These are phyloP conservation scores for Aspergillus sp. DNA, from an alignment of 2,329 filamentous ascomycete species.

Conservation along the genomic window DNA sequence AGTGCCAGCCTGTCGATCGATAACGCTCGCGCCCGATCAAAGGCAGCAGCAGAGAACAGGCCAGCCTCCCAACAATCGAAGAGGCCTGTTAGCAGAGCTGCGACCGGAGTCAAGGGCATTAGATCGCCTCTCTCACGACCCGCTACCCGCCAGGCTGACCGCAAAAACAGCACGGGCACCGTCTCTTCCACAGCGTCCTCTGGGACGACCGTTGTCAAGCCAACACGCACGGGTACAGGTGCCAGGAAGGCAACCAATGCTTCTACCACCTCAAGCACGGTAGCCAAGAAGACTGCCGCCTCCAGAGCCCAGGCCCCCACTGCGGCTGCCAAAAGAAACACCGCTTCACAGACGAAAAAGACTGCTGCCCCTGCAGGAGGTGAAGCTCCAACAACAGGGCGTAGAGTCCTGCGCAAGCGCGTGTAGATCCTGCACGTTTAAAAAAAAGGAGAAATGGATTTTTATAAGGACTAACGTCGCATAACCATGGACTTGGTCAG, in stretches of 20 bases:
- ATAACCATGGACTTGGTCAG: no score
- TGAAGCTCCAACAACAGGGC: slow-evolving; percentile 29
- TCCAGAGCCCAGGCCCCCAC: slow-evolving; percentile 28
- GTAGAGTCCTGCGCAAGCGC: slow-evolving; percentile 38
- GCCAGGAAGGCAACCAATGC: slow-evolving; percentile 26
- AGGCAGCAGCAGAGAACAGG: slow-evolving; percentile 21
- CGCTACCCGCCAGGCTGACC: slow-evolving; percentile 35
- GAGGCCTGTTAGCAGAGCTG: slow-evolving; percentile 25
- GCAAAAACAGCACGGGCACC: slow-evolving; percentile 29
- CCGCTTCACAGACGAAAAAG: slow-evolving; percentile 27
- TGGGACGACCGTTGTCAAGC: slow-evolving; percentile 33
- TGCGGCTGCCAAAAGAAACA: slow-evolving; percentile 29
- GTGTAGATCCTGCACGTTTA: slow-evolving; percentile 14
- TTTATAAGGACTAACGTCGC: no score
- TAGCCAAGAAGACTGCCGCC: slow-evolving; percentile 24
- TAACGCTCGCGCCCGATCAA: no score
- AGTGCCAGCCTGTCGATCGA: slow-evolving; percentile 14
- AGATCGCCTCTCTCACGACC: slow-evolving; percentile 29
- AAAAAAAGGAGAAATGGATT: no score
- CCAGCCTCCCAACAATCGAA: slow-evolving; percentile 23
- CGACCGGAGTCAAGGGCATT: slow-evolving; percentile 23
- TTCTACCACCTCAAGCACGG: slow-evolving; percentile 14
- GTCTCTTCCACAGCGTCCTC: slow-evolving; percentile 33
- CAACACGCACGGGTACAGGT: slow-evolving; percentile 21
- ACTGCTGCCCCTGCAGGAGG: slow-evolving; percentile 23